Base-by-base conservation (phyloP, 306 rosid species). In the Geum urbanum region DNA sequence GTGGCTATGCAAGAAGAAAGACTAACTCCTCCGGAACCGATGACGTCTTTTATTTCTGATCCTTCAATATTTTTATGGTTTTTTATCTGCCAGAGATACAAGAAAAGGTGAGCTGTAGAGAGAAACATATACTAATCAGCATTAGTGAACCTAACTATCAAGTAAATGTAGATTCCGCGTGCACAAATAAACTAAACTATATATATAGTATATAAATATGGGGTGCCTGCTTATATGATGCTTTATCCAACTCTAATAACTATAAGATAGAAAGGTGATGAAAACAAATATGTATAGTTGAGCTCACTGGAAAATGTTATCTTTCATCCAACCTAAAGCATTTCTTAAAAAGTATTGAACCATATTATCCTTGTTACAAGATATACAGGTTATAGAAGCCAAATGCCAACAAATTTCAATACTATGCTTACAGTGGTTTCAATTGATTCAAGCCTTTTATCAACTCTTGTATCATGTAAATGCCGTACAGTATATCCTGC, bases 401-500 rank as follows among this genome's bases (percentile, higher is more conserved):
- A 74, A 9, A 5, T 27, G 67, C 58, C 9, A 46, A 50, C 8
- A 20, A 43, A 10, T 16, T 22, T 66, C 15, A 14, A 45, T 6
- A 47, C 2, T 44, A 54, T 59, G 54, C 78, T 85, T 73, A 94
- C 99, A 72, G 81, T 88, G 58, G 77, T 67, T 80, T 94, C 99
- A 45, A 94, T 94, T 18, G 99, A 88, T 77, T 83, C 85, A 43
- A 94, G 97, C 84, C 99, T 86, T 77, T 78, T 83, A 69, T 91
- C 88, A 72, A 94, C 91, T 81, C 60, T 87, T 20, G 69, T 40
- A 0, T 91, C 88, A 77, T 89, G 99, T 1, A 80, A 52, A 74
- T 89, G 92, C 6, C 99, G 99, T 77, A 94, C 57, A 14, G 88
- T 69, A 79, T 91, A 94, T 12, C 99, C 97, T 91, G 84, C 71